These are phyloP conservation scores for Penicillium flavigenum DNA, from an alignment of 495 filamentous ascomycete species.

Conservation along the genomic window DNA sequence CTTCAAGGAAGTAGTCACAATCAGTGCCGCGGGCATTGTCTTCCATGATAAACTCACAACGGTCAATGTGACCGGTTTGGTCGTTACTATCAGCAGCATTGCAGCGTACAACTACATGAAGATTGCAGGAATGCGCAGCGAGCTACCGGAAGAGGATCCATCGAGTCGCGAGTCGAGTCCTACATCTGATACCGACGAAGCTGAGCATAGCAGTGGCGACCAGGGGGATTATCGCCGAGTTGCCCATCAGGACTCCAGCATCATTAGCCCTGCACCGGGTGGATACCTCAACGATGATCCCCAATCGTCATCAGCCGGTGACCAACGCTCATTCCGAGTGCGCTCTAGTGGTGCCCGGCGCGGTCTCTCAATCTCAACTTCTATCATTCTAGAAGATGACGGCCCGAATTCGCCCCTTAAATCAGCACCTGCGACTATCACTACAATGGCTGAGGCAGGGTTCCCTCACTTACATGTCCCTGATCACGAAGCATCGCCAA, in stretches of 20 bases:
- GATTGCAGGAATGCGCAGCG: conserved; percentile 79
- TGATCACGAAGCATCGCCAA: conserved; percentile 24
- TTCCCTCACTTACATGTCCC: conserved; percentile 19
- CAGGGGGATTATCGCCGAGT: conserved; percentile 32
- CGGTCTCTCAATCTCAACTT: conserved; percentile 35
- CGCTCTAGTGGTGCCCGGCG: conserved; percentile 38
- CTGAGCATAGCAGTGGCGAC: conserved; percentile 25
- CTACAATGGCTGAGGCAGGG: conserved; percentile 32
- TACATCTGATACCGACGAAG: conserved; percentile 36
- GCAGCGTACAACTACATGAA: conserved; percentile 93
- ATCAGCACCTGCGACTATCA: conserved; percentile 37
- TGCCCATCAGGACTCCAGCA: conserved; percentile 27
- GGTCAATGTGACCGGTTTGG: conserved; percentile 81
- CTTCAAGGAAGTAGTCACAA: conserved; percentile 98
- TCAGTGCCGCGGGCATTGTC: conserved; percentile 80
- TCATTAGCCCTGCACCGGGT: conserved; percentile 21
- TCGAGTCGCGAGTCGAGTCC: conserved; percentile 33
- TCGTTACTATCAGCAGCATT: conserved; percentile 87
- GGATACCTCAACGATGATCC: conserved; percentile 31
- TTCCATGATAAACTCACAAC: conserved; percentile 88
- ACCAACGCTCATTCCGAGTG: conserved; percentile 39
- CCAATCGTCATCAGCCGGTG: conserved; percentile 29
- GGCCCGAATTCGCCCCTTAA: conserved; percentile 30
- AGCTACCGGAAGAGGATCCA: conserved; percentile 46
- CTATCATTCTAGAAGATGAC: conserved; percentile 37